Evolutionary conservation across 306 rosid species (phyloP), one percentile per base, ranked within the genome.

Genomic region (Inga leiocalycina): DNA sequence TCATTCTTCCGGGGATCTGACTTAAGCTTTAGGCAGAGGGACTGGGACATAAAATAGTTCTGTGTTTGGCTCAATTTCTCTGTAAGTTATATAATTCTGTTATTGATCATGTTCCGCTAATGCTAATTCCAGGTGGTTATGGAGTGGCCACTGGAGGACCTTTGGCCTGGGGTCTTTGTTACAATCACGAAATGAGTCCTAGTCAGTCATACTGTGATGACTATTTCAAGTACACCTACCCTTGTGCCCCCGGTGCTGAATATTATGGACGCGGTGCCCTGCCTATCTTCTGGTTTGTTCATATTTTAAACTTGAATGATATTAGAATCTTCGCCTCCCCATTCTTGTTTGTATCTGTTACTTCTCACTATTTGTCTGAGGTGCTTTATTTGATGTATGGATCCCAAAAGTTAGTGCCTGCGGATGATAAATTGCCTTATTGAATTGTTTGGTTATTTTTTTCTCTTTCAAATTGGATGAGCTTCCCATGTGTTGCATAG

Each of bases 111-210:
- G 67, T 81, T 37, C 44, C 27, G 39, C n/a, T 78, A 46, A 71
- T 88, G 83, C 75, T 85, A 14, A 41, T 84, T 80, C 65, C 90
- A 96, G 99, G 99, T 87, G 99, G 99, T 74, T 94, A 90, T 85
- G 99, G 98, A 82, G 99, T 96, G 88, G 95, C 94, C 49, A 92
- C 98, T 0, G 99, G 99, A 87, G 99, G 99, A 79, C 98, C 99
- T 17, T 82, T 83, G 74, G 98, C 98, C 22, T 96, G 93, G 93
- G 99, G 99, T 65, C 97, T 96, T 46, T 96, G 99, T 86, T 96
- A 88, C 88, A 96, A 92, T 88, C 92, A 76, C 84, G 99, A 96
- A 87, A 85, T 96, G 98, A 96, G 99, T 88, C 99, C 98, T 45
- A 90, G 90, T 87, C 99, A 94, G 86, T 59, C 83, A 64, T 96